phyloP scores from a whole-genome alignment of 2,329 filamentous ascomycete genomes.

The Plenodomus tracheiphilus region DNA sequence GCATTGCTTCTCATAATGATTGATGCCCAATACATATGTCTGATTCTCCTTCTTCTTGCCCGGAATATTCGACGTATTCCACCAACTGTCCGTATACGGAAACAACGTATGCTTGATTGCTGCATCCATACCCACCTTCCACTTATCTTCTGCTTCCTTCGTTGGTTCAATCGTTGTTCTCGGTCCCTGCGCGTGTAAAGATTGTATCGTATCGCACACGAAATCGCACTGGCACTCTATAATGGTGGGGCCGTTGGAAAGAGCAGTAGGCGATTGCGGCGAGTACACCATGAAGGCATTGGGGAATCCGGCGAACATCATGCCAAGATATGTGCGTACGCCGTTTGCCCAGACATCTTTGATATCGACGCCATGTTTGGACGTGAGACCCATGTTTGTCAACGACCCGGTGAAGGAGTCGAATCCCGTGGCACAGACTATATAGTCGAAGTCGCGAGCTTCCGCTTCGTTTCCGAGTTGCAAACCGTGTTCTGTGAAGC shows the following conservation, averaged over 20 bases:
- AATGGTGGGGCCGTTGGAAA: slow-evolving; percentile 50
- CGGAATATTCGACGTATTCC: slow-evolving; percentile 46
- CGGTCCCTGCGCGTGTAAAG: slow-evolving; percentile 17
- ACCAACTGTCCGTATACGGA: slow-evolving; percentile 47
- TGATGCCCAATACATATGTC: slow-evolving; percentile 42
- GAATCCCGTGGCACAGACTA: slow-evolving; percentile 54
- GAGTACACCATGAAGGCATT: slow-evolving; percentile 49
- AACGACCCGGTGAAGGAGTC: slow-evolving; percentile 45
- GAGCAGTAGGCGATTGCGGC: slow-evolving; percentile 49
- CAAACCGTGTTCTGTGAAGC: slow-evolving; percentile 55
- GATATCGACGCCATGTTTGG: slow-evolving; percentile 36
- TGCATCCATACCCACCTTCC: slow-evolving; percentile 43
- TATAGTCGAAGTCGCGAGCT: slow-evolving; percentile 58
- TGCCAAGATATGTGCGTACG: slow-evolving; percentile 45
- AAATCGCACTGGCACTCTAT: slow-evolving; percentile 48
- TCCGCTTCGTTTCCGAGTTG: slow-evolving; percentile 46
- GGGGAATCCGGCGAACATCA: slow-evolving; percentile 42
- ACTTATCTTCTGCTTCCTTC: slow-evolving; percentile 44
- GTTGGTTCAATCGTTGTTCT: slow-evolving; percentile 42
- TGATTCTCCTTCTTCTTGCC: slow-evolving; percentile 48
- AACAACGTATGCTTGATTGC: slow-evolving; percentile 39
- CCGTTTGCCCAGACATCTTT: slow-evolving; percentile 45
- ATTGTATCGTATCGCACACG: slow-evolving; percentile 43
- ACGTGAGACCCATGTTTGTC: slow-evolving; percentile 37
- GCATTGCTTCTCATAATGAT: slow-evolving; percentile 23